phyloP scores from a whole-genome alignment of 768 basidiomycete genomes.

The Leucosporidium yakuticum region DNA sequence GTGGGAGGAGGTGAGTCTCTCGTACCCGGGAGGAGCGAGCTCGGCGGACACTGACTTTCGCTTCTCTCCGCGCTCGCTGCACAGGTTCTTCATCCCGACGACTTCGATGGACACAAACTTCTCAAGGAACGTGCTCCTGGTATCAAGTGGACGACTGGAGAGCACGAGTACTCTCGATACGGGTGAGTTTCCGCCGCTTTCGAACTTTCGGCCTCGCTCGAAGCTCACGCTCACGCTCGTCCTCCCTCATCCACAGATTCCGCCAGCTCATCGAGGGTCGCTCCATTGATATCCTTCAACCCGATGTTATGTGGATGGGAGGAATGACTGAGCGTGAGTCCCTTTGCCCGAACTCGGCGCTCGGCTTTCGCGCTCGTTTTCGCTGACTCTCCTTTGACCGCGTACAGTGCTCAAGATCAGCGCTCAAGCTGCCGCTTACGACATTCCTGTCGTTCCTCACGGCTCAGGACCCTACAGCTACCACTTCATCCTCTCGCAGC shows the following conservation, averaged over 20 bases:
- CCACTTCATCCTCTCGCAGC: slow-evolving; percentile 49
- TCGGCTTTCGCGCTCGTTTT: no score
- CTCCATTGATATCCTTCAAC: slow-evolving; percentile 46
- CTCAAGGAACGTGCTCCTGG: slow-evolving; percentile 44
- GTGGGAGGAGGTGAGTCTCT: slow-evolving; percentile 43
- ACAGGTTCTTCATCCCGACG: slow-evolving; percentile 43
- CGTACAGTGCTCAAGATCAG: slow-evolving; percentile 40
- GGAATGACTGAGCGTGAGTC: slow-evolving; percentile 24
- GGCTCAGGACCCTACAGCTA: slow-evolving; percentile 48
- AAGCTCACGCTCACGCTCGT: not conserved
- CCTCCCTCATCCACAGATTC: slow-evolving; percentile 42
- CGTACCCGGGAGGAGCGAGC: not conserved
- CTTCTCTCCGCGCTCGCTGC: no score
- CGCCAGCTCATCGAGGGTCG: slow-evolving; percentile 46
- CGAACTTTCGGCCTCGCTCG: not conserved
- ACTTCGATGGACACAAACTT: slow-evolving; percentile 43
- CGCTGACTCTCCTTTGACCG: not conserved
- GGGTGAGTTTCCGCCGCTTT: not conserved
- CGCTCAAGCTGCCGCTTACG: slow-evolving; percentile 48
- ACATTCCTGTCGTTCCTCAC: slow-evolving; percentile 52
- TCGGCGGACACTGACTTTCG: not conserved
- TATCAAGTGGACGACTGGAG: slow-evolving; percentile 46
- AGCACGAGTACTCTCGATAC: slow-evolving; percentile 46
- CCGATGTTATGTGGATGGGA: slow-evolving; percentile 46
- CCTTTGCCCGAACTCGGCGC: no score